These are phyloP conservation scores for Bertia moriformis DNA, from an alignment of 2,329 filamentous ascomycete genomes.

Conservation along the genomic window DNA sequence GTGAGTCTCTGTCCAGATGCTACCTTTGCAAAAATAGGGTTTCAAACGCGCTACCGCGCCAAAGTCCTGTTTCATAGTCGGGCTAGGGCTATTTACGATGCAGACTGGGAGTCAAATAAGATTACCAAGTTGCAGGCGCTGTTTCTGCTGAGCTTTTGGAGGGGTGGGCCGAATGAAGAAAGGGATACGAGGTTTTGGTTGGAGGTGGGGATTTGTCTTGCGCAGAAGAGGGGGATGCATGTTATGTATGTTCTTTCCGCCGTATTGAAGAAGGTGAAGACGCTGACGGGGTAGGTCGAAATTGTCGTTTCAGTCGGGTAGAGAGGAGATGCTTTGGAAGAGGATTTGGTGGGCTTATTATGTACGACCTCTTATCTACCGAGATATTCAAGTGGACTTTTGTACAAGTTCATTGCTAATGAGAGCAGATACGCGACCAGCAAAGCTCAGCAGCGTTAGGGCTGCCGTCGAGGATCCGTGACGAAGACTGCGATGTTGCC, in stretches of 20 bases:
- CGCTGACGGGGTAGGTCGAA: slow-evolving; percentile 10
- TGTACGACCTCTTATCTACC: slow-evolving; percentile 7
- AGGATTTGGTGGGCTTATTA: slow-evolving; percentile 40
- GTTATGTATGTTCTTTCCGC: slow-evolving; percentile 10
- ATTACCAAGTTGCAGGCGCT: slow-evolving; percentile 31
- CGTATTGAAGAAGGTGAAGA: slow-evolving; percentile 7
- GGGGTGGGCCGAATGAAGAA: slow-evolving; percentile 29
- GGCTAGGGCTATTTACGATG: slow-evolving; percentile 34
- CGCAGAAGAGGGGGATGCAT: slow-evolving; percentile 31
- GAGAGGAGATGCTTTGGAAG: slow-evolving; percentile 22
- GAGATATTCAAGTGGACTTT: slow-evolving; percentile 2
- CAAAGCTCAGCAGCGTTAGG: slow-evolving; percentile 28
- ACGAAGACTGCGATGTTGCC: slow-evolving; percentile 30
- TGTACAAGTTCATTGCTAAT: background rate
- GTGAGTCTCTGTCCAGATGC: slow-evolving; percentile 33
- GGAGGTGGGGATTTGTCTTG: slow-evolving; percentile 31
- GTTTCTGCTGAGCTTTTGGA: slow-evolving; percentile 40
- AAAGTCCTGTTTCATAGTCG: slow-evolving; percentile 33
- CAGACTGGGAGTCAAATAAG: slow-evolving; percentile 34
- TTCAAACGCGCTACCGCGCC: slow-evolving; percentile 29
- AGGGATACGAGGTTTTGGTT: slow-evolving; percentile 33
- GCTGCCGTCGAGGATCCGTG: slow-evolving; percentile 27
- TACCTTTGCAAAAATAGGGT: slow-evolving; percentile 26
- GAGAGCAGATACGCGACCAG: slow-evolving; percentile 24
- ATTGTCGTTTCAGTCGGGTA: slow-evolving; percentile 11